phyloP scores from a whole-genome alignment of 768 basidiomycete genomes.

The Lactarius tabidus region DNA sequence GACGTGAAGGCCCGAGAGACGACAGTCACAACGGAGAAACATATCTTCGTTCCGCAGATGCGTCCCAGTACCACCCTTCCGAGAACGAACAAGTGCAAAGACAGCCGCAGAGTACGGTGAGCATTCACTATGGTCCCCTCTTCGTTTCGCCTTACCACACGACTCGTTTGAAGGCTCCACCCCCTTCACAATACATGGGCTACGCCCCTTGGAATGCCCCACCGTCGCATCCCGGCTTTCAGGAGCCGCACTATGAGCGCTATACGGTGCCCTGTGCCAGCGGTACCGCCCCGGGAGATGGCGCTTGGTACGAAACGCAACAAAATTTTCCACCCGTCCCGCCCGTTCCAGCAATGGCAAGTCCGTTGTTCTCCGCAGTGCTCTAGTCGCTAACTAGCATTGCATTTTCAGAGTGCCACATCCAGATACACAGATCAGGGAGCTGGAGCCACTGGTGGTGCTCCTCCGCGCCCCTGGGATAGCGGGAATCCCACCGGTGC shows the following conservation, averaged over 20 bases:
- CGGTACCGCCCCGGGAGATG: no score
- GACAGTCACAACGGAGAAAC: not conserved
- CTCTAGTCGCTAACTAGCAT: no score
- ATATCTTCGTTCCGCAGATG: not conserved
- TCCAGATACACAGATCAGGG: no score
- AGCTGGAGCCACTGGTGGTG: no score
- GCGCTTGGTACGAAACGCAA: no score
- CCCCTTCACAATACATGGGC: not conserved
- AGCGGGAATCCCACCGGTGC: no score
- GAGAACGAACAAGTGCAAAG: not conserved
- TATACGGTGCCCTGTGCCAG: no score
- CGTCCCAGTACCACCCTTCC: not conserved
- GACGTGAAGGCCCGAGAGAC: not conserved
- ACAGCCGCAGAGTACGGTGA: not conserved
- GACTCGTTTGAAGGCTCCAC: not conserved
- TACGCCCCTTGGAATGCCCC: conserved; percentile 3
- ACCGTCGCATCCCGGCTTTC: not conserved
- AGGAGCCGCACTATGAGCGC: not conserved
- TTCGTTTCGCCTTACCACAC: not conserved
- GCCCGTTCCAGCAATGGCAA: no score
- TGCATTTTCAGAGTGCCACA: no score
- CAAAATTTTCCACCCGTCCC: no score
- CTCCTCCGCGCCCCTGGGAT: no score
- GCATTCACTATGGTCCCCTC: not conserved
- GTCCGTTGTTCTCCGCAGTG: no score